These are phyloP conservation scores for Flaveria brownii DNA, from an alignment of 129 eudicot genomes.

Conservation along the genomic window DNA sequence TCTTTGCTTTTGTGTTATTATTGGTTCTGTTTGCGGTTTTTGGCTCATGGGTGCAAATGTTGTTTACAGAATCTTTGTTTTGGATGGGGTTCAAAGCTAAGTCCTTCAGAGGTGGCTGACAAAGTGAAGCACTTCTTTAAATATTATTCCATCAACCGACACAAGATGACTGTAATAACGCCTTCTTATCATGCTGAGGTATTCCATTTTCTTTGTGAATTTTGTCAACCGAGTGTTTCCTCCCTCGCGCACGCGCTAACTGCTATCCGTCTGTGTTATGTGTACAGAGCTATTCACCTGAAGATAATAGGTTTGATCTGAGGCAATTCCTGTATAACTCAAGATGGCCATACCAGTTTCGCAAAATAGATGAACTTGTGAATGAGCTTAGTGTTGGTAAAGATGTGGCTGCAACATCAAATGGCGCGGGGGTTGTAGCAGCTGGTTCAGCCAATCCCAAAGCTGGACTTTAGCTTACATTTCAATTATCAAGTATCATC, in stretches of 20 bases:
- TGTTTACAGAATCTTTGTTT: slow-evolving; percentile 76
- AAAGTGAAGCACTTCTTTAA: slow-evolving; percentile 93
- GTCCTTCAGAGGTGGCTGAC: slow-evolving; percentile 80
- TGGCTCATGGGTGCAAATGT: not conserved
- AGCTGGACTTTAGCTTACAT: slow-evolving; percentile 47
- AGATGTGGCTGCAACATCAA: slow-evolving; percentile 35
- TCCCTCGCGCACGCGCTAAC: not conserved
- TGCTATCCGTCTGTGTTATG: not conserved
- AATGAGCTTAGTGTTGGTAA: slow-evolving; percentile 44
- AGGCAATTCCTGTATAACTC: slow-evolving; percentile 86
- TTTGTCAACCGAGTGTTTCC: not conserved
- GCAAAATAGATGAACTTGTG: slow-evolving; percentile 82
- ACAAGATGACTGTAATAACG: slow-evolving; percentile 93
- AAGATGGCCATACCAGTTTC: slow-evolving; percentile 89
- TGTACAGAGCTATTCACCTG: slow-evolving; percentile 89
- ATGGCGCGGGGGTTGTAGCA: slow-evolving; percentile 87
- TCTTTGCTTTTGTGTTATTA: not conserved
- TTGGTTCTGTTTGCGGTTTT: not conserved
- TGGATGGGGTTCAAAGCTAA: slow-evolving; percentile 75
- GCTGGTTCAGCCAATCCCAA: slow-evolving; percentile 83
- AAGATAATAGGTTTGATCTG: slow-evolving; percentile 90
- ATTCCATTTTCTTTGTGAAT: slow-evolving; percentile 1
- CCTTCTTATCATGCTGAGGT: slow-evolving; percentile 98
- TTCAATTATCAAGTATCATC: not conserved
- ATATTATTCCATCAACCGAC: slow-evolving; percentile 93